Conservation (phyloP, 805 yeast genomes). For the Kazachstania africana region DNA sequence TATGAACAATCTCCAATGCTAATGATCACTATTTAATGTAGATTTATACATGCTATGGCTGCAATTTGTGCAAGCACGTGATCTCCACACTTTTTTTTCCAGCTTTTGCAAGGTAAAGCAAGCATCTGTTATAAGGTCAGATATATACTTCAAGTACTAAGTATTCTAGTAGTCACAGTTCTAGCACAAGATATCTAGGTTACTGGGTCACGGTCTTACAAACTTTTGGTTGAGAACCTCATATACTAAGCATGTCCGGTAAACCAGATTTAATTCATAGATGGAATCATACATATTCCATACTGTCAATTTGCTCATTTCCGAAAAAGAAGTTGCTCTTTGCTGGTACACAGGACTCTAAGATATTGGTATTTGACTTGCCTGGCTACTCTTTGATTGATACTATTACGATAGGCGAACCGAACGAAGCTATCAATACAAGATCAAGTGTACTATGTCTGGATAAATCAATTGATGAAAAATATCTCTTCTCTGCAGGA, state of each 20-base stretch:
- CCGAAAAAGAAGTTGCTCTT: conserved; percentile 48
- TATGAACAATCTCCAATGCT: no score
- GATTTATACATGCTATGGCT: no score
- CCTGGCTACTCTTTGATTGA: conserved; percentile 42
- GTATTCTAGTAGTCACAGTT: no score
- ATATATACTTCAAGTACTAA: no score
- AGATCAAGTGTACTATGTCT: conserved; percentile 51
- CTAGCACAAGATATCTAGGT: no score
- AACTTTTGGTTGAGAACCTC: no score
- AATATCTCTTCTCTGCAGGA: conserved; percentile 68
- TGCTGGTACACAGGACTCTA: conserved; percentile 87
- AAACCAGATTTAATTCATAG: conserved; percentile 39
- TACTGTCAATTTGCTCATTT: conserved; percentile 58
- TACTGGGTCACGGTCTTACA: no score
- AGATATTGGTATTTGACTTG: conserved; percentile 60
- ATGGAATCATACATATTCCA: conserved; percentile 67
- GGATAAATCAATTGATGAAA: conserved; percentile 40
- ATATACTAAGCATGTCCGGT: conserved; percentile 2
- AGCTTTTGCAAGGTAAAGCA: no score
- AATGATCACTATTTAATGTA: no score
- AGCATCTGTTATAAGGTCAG: no score
- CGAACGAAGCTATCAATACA: conserved; percentile 17
- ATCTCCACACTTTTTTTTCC: no score
- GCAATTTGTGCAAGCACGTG: no score
- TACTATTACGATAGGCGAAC: conserved; percentile 39